Conservation (phyloP, 78 protist genomes). For the Isochrysis galbana region DNA sequence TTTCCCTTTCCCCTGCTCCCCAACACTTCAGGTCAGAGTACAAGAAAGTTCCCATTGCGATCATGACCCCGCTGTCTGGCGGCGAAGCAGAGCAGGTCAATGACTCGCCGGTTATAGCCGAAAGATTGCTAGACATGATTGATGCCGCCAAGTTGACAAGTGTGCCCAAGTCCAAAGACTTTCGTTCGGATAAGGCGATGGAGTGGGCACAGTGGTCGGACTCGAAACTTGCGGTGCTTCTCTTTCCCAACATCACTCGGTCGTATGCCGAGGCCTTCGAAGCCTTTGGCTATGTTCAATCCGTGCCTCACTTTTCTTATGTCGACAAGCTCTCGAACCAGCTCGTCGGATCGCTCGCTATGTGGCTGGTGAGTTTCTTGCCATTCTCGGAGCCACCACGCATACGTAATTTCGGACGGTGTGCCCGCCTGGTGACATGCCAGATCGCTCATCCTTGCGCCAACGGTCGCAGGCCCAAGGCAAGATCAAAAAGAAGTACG, state of each 20-base stretch:
- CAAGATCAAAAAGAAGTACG: conserved; percentile 18
- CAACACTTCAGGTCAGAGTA: background rate
- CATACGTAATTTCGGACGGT: no score
- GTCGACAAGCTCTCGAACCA: background rate
- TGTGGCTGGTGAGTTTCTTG: no score
- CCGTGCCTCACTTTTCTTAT: background rate
- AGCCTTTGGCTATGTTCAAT: background rate
- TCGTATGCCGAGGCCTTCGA: background rate
- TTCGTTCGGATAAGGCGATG: background rate
- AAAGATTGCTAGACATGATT: background rate
- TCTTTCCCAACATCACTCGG: conserved; percentile 21
- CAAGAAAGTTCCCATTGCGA: background rate
- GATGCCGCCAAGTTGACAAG: background rate
- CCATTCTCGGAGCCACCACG: no score
- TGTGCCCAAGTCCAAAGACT: background rate
- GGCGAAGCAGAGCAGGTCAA: background rate
- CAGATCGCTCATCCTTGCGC: background rate
- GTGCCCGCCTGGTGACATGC: no score
- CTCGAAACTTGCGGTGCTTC: background rate
- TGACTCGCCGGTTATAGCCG: background rate
- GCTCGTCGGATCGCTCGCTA: background rate
- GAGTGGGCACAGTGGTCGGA: background rate
- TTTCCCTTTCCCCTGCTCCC: no score
- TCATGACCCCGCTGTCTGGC: background rate
- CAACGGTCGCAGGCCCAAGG: background rate